phyloP scores from a whole-genome alignment of 2,329 filamentous ascomycete genomes.

The Bipolaris bicolor region DNA sequence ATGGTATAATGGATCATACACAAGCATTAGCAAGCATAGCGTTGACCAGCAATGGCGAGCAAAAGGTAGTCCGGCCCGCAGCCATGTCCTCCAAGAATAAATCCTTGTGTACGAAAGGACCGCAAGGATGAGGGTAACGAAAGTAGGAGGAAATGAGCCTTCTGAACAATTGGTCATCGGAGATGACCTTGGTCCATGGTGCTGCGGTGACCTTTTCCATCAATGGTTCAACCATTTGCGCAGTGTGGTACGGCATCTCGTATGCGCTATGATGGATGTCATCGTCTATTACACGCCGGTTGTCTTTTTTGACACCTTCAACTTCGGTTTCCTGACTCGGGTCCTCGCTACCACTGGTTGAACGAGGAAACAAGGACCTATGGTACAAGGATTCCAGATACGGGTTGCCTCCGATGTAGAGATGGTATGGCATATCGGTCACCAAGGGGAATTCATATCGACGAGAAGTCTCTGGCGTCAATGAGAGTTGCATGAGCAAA shows the following conservation, averaged over 20 bases:
- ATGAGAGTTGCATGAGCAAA: background rate
- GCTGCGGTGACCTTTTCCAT: background rate
- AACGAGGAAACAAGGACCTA: too few relatives aligned
- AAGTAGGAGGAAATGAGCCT: background rate
- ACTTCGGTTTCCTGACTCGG: too few relatives aligned
- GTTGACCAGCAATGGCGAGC: constrained; percentile 16
- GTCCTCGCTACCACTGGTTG: too few relatives aligned
- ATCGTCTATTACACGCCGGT: background rate
- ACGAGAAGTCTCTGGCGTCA: background rate
- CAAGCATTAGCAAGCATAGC: constrained; percentile 12
- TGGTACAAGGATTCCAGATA: background rate
- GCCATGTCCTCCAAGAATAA: constrained; percentile 17
- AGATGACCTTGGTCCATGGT: background rate
- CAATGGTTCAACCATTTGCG: background rate
- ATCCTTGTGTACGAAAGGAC: constrained; percentile 11
- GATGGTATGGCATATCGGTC: background rate
- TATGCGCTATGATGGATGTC: background rate
- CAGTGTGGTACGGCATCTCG: background rate
- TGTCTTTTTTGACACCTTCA: background rate
- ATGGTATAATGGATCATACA: background rate
- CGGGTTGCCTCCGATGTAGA: background rate
- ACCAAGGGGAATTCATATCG: background rate
- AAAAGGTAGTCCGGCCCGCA: constrained; percentile 5
- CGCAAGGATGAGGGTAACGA: background rate
- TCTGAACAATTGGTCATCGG: background rate